Evolutionary conservation across 2,329 filamentous ascomycete species (phyloP), one percentile per base, ranked within the genome.

Genomic region (Trichoderma sp.): DNA sequence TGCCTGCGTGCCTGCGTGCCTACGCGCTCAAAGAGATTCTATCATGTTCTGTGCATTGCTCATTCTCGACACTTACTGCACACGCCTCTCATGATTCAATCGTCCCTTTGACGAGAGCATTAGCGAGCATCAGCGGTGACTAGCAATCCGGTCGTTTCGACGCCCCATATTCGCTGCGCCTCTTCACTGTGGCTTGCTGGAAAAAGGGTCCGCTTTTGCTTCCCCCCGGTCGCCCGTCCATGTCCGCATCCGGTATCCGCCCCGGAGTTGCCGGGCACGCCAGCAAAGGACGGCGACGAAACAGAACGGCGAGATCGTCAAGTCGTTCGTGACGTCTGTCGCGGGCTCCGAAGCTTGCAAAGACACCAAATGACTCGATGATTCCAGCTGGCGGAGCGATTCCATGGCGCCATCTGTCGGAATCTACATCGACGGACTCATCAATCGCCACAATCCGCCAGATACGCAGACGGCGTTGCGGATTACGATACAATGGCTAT

Each of bases 181-280:
- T 71, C 70, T 62, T 62, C 63, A 59, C 57, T 57, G 70, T 67
- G 70, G 70, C 70, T 71, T 71, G 62, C 63, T 67, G 57, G 57
- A 67, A 23, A 17, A 30, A 43, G 20, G 57, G 32, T 47, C 70
- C 70, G 63, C 70, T 67, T 62, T 34, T 55, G 50, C 43, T 26
- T 34, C 62, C 39, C 69, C 69, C 70, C 70, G 63, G 70, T 71
- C 61, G 70, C 34, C 69, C 70, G 70, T 68, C 36, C 70, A 62
- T 71, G 64, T 63, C 64, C 69, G 69, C 57, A 71, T 71, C 69
- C 70, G 70, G 70, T 47, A 71, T 71, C 70, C 70, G 70, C 70
- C 64, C 63, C 70, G 70, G 70, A 68, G 70, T 63, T 34, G 58
- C 70, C 70, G 70, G 70, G 32, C 63, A 61, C 62, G 61, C 69